Base-by-base conservation (phyloP, 1,284 basidiomycete genomes). In the Cystobasidium pallidum region DNA sequence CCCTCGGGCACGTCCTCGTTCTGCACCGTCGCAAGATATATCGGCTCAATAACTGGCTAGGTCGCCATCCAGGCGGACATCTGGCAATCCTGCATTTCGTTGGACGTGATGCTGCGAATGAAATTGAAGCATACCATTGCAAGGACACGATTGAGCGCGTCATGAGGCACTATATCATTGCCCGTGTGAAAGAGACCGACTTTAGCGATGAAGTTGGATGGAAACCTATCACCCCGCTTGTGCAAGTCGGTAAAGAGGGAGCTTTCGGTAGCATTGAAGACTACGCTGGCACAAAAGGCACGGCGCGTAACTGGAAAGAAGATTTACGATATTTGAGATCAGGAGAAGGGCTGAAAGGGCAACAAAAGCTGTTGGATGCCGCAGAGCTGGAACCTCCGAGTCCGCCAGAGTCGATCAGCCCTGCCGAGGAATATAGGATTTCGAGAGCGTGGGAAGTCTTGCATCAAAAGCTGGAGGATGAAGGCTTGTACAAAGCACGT, bases 41-140 rank as follows among this genome's bases (percentile, higher is more conserved):
- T 76, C 88, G 89, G n/a, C 87, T 92, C 26, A 84, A 85, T 15
- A 83, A 85, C 19, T 97, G 95, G 96, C 87, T 95, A 24, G 81
- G 86, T 2, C 83, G 85, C 2, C 96, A 99, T 80, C 95, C 95
- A 0, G 96, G 95, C 52, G 94, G 95, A 66, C 83, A 87, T 15
- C 88, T 97, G 59, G 87, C 94, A 21, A 88, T 99, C 74, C 87
- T 96, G 32, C 96, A 99, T 83, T 98, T 95, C 79, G 89, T 97
- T 36, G 96, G 96, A 2, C 87, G 95, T 63, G 94, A 99, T 80
- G 95, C 94, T 0, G 88, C 89, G 2, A 91, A 96, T 83, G 95
- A 99, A 81, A 91, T 98, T 57, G 87, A 92, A 75, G 95, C 92
- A 13, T 98, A 93, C 82, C 95, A 99, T 80, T 84, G 85, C 0